Evolutionary conservation across 768 basidiomycete genomes (phyloP).

Genomic region (Pisolithus tinctorius): DNA sequence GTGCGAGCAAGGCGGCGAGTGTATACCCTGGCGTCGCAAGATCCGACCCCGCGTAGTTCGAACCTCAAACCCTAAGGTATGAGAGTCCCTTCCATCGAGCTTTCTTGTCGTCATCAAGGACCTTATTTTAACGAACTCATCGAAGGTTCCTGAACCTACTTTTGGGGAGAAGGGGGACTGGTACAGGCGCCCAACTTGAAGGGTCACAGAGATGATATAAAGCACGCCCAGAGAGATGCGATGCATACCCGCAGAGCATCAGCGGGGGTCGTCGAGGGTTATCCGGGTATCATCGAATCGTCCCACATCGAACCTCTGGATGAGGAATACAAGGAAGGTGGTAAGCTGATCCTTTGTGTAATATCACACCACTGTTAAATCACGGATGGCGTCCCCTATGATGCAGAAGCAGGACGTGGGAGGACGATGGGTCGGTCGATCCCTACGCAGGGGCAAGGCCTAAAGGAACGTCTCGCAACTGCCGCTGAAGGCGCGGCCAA

Average conservation of each 20-base stretch:
- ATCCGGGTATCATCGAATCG: slow-evolving; percentile 51
- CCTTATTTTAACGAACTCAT: no score
- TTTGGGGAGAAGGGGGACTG: slow-evolving; percentile 19
- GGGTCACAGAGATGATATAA: slow-evolving; percentile 36
- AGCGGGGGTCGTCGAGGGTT: slow-evolving; percentile 46
- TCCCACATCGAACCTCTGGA: slow-evolving; percentile 48
- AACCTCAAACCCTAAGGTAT: no score
- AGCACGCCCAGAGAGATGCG: slow-evolving; percentile 34
- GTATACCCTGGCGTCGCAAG: no score
- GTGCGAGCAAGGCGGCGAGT: no score
- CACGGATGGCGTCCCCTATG: not conserved
- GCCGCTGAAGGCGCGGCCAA: slow-evolving; percentile 31
- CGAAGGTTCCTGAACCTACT: no score
- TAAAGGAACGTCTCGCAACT: slow-evolving; percentile 19
- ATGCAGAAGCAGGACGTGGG: not conserved
- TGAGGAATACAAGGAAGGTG: slow-evolving; percentile 37
- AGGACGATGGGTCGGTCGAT: not conserved
- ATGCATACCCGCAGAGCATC: slow-evolving; percentile 32
- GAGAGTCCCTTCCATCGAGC: no score
- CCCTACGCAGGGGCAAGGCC: slow-evolving; percentile 4
- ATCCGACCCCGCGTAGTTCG: no score
- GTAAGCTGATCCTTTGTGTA: not conserved
- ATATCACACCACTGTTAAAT: not conserved
- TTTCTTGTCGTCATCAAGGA: no score
- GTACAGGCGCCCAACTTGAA: slow-evolving; percentile 33